phyloP scores from a whole-genome alignment of 2,329 filamentous ascomycete species.

The Mycosphaerella arachidis region DNA sequence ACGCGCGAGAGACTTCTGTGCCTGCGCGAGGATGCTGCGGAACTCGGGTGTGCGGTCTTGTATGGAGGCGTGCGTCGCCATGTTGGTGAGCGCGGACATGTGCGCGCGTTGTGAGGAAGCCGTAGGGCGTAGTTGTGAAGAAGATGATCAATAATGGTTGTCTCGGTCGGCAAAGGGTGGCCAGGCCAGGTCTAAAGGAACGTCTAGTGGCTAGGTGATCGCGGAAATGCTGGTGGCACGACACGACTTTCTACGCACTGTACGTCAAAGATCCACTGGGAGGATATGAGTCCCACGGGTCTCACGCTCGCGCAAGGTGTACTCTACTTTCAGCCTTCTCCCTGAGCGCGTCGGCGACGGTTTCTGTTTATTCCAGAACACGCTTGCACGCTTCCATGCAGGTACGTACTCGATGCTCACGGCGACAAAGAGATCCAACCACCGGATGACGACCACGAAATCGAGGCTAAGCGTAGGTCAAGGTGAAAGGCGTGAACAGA shows the following conservation, averaged over 20 bases:
- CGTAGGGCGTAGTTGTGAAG: conserved; percentile 2
- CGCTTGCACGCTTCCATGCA: too few relatives aligned
- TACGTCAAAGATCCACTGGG: too few relatives aligned
- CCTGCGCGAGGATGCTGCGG: conserved; percentile 80
- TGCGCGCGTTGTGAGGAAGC: background rate
- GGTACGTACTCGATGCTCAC: too few relatives aligned
- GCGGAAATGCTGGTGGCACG: background rate
- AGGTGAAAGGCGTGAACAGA: background rate
- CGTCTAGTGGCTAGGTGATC: conserved; percentile 5
- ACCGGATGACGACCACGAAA: background rate
- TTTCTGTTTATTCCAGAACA: too few relatives aligned
- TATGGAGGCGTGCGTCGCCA: conserved; percentile 62
- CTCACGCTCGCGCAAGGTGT: too few relatives aligned
- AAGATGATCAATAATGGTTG: background rate
- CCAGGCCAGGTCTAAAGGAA: background rate
- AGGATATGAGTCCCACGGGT: too few relatives aligned
- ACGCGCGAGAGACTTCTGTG: conserved; percentile 62
- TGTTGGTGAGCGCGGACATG: conserved; percentile 32
- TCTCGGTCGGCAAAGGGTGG: conserved; percentile 11
- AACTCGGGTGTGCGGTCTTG: conserved; percentile 97
- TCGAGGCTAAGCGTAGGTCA: background rate
- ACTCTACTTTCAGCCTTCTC: too few relatives aligned
- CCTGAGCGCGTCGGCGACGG: background rate
- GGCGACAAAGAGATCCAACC: too few relatives aligned
- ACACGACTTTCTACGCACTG: too few relatives aligned